These are phyloP conservation scores for Penicillium atrosanguineum DNA, from an alignment of 495 filamentous ascomycete species.

Conservation along the genomic window DNA sequence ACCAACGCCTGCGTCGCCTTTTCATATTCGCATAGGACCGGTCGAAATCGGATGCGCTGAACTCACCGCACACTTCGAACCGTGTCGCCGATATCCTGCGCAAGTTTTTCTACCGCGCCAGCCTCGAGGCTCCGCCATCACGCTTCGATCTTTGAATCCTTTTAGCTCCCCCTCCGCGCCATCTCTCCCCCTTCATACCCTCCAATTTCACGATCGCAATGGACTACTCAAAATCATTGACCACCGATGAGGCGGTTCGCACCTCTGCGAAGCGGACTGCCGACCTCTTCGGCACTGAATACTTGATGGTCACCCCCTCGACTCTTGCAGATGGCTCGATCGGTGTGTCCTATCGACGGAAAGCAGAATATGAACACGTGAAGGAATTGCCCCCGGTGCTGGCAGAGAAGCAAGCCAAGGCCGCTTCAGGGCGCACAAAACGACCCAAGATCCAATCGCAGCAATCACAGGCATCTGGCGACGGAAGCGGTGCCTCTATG, in stretches of 20 bases:
- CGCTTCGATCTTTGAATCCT: conserved; percentile 5
- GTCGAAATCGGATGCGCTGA: not conserved
- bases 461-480: conserved; percentile 20
- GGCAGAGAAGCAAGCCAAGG: conserved; percentile 77
- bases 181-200: conserved; percentile 6
- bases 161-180: not conserved
- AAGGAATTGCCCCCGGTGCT: conserved; percentile 79
- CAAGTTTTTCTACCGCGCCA: conserved; percentile 19
- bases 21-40: not conserved
- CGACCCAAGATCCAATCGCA: conserved; percentile 46
- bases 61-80: not conserved
- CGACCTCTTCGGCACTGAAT: conserved; percentile 59
- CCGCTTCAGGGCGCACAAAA: conserved; percentile 56
- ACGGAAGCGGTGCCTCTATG: conserved; percentile 42
- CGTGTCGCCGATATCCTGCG: not conserved
- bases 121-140: conserved; percentile 2
- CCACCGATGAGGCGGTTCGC: conserved; percentile 47
- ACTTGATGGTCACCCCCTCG: conserved; percentile 51
- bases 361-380: conserved; percentile 79
- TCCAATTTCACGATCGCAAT: conserved; percentile 18
- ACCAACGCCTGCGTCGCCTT: not conserved
- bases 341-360: conserved; percentile 59
- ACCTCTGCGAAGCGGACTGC: conserved; percentile 67
- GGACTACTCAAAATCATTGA: conserved; percentile 34
- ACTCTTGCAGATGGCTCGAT: conserved; percentile 40